Conservation (phyloP, 768 basidiomycete genomes). For the Cystobasidium onofrii region DNA sequence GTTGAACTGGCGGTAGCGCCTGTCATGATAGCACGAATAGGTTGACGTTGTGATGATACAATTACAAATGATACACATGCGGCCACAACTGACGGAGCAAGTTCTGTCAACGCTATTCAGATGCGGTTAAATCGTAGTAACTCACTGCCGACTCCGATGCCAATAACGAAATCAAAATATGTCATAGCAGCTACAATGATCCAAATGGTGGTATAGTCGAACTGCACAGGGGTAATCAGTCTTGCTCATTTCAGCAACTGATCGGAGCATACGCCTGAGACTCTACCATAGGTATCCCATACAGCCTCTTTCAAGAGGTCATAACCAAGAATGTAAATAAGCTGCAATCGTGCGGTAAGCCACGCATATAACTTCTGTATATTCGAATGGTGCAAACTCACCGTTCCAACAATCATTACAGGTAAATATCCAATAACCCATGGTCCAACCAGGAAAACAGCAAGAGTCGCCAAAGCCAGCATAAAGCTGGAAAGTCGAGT, state of each 20-base stretch:
- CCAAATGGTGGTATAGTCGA: constrained; percentile 49
- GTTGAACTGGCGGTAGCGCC: background rate
- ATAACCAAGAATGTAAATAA: constrained; percentile 89
- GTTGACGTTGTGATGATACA: constrained; percentile 74
- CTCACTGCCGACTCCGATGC: constrained; percentile 75
- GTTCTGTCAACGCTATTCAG: too few species aligned
- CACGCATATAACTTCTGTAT: background rate
- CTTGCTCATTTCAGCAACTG: background rate
- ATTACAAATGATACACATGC: constrained; percentile 83
- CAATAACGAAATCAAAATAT: constrained; percentile 84
- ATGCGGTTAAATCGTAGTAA: too few species aligned
- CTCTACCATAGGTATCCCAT: constrained; percentile 88
- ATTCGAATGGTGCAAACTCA: background rate
- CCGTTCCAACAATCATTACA: constrained; percentile 40
- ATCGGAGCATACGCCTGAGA: constrained; percentile 51
- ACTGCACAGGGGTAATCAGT: constrained; percentile 41
- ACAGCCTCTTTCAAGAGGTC: constrained; percentile 90
- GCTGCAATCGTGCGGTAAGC: constrained; percentile 30
- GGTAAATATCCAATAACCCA: constrained; percentile 76
- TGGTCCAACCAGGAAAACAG: constrained; percentile 72
- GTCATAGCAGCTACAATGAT: constrained; percentile 60
- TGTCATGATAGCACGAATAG: constrained; percentile 66
- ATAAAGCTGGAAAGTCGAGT: constrained; percentile 76
- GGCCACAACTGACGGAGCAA: background rate
- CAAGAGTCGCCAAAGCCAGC: constrained; percentile 64